Conservation (phyloP, 768 basidiomycete species). For the Macrolepiota fuliginosa region DNA sequence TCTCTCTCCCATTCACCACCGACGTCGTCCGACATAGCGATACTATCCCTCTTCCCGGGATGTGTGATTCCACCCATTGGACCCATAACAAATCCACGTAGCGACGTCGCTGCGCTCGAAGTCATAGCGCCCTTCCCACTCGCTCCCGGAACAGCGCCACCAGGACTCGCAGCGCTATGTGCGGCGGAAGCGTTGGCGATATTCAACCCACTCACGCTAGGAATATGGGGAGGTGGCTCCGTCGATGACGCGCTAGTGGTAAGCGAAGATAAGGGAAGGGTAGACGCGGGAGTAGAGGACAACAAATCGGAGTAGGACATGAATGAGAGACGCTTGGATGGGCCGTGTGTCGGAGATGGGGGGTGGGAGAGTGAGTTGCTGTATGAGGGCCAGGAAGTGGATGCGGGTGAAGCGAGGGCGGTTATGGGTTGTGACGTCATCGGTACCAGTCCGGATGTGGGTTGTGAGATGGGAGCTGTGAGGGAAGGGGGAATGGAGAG, state of each 20-base stretch:
- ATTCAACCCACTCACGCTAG: constrained; percentile 49
- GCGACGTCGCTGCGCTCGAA: background rate
- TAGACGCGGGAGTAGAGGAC: constrained; percentile 69
- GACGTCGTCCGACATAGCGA: constrained; percentile 53
- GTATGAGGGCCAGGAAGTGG: constrained; percentile 15
- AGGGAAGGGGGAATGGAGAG: background rate
- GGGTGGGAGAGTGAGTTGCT: constrained; percentile 21
- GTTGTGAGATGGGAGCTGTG: background rate
- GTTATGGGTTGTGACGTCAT: background rate
- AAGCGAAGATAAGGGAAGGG: constrained; percentile 68
- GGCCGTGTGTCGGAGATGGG: constrained; percentile 44
- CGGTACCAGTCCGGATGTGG: constrained; percentile 7
- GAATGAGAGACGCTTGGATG: constrained; percentile 79
- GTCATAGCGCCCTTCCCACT: constrained; percentile 1
- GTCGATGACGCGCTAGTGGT: constrained; percentile 56
- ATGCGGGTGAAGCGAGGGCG: constrained; percentile 15
- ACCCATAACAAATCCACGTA: constrained; percentile 4
- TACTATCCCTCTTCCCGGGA: constrained; percentile 31
- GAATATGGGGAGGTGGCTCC: constrained; percentile 75
- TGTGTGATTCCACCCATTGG: constrained; percentile 27
- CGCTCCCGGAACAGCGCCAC: constrained; percentile 8
- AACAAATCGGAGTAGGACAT: constrained; percentile 87
- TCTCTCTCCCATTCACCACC: constrained; percentile 90
- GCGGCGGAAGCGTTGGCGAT: constrained; percentile 11
- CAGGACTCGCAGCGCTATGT: constrained; percentile 8